phyloP scores from a whole-genome alignment of 2,329 filamentous ascomycete species.

The Fusarium subglutinans region DNA sequence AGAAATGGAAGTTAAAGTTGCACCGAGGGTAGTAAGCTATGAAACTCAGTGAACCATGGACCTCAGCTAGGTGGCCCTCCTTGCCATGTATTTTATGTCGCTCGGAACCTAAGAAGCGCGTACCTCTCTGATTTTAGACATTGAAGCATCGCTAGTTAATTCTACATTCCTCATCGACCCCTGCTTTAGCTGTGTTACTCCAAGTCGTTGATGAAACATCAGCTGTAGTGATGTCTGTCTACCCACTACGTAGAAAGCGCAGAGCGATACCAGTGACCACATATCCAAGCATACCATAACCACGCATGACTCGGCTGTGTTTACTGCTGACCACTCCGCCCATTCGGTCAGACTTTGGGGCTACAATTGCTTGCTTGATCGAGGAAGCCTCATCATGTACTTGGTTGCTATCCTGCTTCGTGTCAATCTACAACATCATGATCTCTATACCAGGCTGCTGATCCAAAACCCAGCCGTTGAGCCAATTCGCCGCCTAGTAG shows the following conservation, averaged over 20 bases:
- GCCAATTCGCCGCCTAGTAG: neutral
- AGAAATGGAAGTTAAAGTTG: neutral
- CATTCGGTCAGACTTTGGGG: neutral
- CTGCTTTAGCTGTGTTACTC: too few species aligned
- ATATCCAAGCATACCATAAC: neutral
- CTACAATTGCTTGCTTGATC: conserved; percentile 3
- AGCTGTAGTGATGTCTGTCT: neutral
- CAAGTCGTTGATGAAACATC: neutral
- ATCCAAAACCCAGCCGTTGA: neutral
- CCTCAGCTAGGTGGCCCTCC: too few species aligned
- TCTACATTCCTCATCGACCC: neutral
- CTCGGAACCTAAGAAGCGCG: neutral
- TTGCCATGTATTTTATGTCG: neutral
- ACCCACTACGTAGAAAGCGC: neutral
- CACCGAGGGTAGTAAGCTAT: neutral
- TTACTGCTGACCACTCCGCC: neutral
- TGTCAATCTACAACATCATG: neutral
- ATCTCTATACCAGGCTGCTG: neutral
- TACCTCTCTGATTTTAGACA: neutral
- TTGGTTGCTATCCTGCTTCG: neutral
- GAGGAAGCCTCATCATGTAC: neutral
- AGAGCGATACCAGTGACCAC: neutral
- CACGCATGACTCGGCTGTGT: neutral
- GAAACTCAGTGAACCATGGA: neutral
- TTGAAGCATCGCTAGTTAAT: neutral